Evolutionary conservation across 73 alveolate genomes (phyloP).

Genomic region (Loxodes magnus): DNA sequence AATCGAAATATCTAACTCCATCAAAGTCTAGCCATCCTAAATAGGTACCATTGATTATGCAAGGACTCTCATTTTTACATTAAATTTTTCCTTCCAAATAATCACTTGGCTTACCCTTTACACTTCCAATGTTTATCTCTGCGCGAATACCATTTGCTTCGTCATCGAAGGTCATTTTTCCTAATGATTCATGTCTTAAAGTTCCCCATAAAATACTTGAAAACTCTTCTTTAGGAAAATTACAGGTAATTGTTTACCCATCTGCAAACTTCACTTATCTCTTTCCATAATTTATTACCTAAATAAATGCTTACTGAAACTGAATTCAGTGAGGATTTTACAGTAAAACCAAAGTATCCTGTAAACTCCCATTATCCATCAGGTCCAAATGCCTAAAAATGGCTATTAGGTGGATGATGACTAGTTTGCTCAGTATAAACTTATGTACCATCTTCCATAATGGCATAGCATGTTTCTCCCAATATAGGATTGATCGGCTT

Average conservation of each 20-base stretch:
- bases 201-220: conserved; percentile 68
- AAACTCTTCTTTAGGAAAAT: conserved; percentile 43
- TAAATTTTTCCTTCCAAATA: conserved; percentile 67
- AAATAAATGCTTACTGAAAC: conserved; percentile 24
- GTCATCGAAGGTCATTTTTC: conserved; percentile 42
- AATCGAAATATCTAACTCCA: conserved; percentile 92
- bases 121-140: conserved; percentile 38
- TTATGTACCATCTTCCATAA: conserved; percentile 34
- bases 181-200: conserved; percentile 39
- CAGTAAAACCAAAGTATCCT: conserved; percentile 53
- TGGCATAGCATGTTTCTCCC: conserved; percentile 46
- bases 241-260: conserved; percentile 41
- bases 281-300: conserved; percentile 43
- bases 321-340: conserved; percentile 69
- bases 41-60: conserved; percentile 67
- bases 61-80: conserved; percentile 24
- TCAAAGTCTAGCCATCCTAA: conserved; percentile 89
- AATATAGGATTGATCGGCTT: conserved; percentile 33
- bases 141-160: conserved; percentile 34
- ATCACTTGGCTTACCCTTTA: conserved; percentile 49
- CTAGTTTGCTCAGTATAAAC: conserved; percentile 40
- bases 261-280: conserved; percentile 52
- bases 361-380: conserved; percentile 25
- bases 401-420: conserved; percentile 50
- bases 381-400: conserved; percentile 49